phyloP scores from a whole-genome alignment of 2,329 filamentous ascomycete genomes.

The Arthroderma sp. region DNA sequence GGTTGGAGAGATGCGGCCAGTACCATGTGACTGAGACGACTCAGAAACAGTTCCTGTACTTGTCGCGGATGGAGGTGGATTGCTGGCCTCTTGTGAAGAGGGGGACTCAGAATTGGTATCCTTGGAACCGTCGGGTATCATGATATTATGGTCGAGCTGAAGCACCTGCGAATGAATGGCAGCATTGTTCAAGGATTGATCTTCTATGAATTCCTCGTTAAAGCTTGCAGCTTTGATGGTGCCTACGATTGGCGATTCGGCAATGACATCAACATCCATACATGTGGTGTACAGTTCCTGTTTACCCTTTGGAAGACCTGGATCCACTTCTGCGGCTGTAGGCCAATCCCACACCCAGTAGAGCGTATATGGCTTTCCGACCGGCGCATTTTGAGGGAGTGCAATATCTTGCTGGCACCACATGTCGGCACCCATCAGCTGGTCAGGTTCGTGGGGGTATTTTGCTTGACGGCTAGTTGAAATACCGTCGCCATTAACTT shows the following conservation, averaged over 20 bases:
- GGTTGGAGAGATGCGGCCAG: background rate
- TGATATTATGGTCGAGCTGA: constrained; percentile 15
- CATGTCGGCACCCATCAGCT: constrained; percentile 45
- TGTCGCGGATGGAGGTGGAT: background rate
- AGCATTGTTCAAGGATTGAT: constrained; percentile 26
- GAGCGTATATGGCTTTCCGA: constrained; percentile 57
- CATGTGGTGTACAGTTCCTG: constrained; percentile 37
- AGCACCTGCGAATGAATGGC: constrained; percentile 27
- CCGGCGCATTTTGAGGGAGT: constrained; percentile 53
- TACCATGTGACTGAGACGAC: background rate
- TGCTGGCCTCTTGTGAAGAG: background rate
- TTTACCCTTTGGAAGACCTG: constrained; percentile 28
- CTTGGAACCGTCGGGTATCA: constrained; percentile 4
- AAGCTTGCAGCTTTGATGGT: constrained; percentile 4
- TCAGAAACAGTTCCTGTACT: background rate
- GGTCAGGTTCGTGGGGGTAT: constrained; percentile 39
- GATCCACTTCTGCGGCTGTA: constrained; percentile 31
- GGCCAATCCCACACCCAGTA: constrained; percentile 99
- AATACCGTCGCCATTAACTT: constrained; percentile 51
- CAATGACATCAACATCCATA: constrained; percentile 34
- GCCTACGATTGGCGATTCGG: constrained; percentile 4
- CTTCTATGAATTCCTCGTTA: constrained; percentile 16
- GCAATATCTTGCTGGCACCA: constrained; percentile 72
- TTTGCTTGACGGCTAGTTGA: constrained; percentile 45
- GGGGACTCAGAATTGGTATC: background rate